phyloP scores from a whole-genome alignment of 164 flowering plant genomes.

The Paratinospora sagittata region DNA sequence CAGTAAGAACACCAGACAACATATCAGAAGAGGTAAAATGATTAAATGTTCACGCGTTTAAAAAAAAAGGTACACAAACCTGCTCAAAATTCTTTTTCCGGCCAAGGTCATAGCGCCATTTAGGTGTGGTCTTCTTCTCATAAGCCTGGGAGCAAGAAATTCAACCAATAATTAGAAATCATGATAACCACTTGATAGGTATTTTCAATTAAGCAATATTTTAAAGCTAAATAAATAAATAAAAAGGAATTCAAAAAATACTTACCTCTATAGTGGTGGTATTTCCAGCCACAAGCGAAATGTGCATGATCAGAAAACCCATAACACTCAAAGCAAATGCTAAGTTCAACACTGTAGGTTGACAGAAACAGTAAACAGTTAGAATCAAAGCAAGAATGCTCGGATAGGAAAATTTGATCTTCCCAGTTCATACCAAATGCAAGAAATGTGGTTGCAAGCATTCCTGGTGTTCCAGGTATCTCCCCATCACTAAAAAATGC shows the following conservation, averaged over 20 bases:
- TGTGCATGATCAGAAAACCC: conserved; percentile 96
- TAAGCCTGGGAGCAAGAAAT: conserved; percentile 60
- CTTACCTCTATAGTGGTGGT: conserved; percentile 98
- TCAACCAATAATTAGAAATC: not conserved
- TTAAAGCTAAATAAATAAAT: not conserved
- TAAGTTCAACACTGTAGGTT: conserved; percentile 66
- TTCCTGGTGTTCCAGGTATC: conserved; percentile 88
- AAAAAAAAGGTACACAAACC: conserved; percentile 26
- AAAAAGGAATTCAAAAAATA: conserved; percentile 3
- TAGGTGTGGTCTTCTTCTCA: conserved; percentile 86
- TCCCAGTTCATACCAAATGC: conserved; percentile 63
- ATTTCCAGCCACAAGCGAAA: conserved; percentile 75
- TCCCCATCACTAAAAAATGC: conserved; percentile 91
- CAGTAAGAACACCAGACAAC: not conserved
- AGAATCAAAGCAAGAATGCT: not conserved
- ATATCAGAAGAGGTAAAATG: no score
- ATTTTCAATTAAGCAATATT: not conserved
- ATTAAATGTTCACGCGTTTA: no score
- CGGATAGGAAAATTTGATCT: not conserved
- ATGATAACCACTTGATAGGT: not conserved
- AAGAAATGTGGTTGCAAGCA: conserved; percentile 92
- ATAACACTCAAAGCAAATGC: conserved; percentile 92
- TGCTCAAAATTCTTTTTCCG: conserved; percentile 68
- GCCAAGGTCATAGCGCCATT: conserved; percentile 83
- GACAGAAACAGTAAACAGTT: conserved; percentile 2